These are phyloP conservation scores for Fusarium sp. DNA, from an alignment of 2,329 filamentous ascomycete species.

Conservation along the genomic window DNA sequence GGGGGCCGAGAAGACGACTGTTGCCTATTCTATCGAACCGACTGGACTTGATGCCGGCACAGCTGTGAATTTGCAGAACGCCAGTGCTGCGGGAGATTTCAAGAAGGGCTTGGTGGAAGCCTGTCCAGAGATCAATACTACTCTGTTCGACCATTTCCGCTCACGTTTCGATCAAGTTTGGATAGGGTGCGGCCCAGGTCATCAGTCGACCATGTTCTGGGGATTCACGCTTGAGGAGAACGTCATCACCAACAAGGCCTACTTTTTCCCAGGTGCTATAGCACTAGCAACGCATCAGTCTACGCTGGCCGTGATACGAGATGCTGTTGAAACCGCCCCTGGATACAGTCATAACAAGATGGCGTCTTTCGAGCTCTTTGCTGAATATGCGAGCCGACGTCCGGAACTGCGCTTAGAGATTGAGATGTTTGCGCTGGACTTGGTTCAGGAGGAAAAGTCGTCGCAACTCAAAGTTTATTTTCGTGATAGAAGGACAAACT, in stretches of 20 bases:
- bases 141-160: slow-evolving; percentile 7
- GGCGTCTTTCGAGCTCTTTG: slow-evolving; percentile 1
- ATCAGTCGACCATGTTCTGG: slow-evolving; percentile 16
- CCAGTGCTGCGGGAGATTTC: slow-evolving; percentile 5
- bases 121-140: not conserved
- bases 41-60: slow-evolving; percentile 43
- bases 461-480: slow-evolving; percentile 52
- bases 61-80: slow-evolving; percentile 40
- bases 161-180: not conserved
- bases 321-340: slow-evolving; percentile 34
- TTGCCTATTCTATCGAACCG: slow-evolving; percentile 48
- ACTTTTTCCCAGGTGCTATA: slow-evolving; percentile 21
- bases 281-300: slow-evolving; percentile 1
- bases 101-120: not conserved
- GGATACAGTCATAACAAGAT: not conserved
- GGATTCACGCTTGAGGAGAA: slow-evolving; percentile 9
- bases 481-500: slow-evolving; percentile 43
- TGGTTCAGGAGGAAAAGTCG: slow-evolving; percentile 39
- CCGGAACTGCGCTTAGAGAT: slow-evolving; percentile 2
- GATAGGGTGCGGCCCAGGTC: not conserved
- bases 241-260: slow-evolving; percentile 3
- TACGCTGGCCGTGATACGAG: slow-evolving; percentile 3
- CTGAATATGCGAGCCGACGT: not conserved
- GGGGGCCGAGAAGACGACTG: slow-evolving; percentile 31
- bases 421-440: slow-evolving; percentile 49